phyloP scores from a whole-genome alignment of 176 grass and related monocot genomes.

The Ampelocalamus luodianensis region DNA sequence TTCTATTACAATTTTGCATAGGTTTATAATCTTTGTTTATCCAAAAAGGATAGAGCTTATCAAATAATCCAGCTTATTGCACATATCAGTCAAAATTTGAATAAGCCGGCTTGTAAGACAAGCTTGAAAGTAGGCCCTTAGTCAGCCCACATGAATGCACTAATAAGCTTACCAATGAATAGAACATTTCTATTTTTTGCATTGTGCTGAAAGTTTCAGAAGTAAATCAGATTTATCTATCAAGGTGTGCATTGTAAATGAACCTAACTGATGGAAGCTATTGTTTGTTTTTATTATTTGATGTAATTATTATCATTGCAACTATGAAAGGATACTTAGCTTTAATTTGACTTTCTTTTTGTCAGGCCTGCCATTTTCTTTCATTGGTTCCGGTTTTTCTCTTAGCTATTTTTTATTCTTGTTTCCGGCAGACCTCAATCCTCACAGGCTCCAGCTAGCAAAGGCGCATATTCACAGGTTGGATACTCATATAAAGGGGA shows the following conservation, averaged over 20 bases:
- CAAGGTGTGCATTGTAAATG: background rate
- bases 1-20: constrained; percentile 19
- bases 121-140: background rate
- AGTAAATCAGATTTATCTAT: constrained; percentile 6
- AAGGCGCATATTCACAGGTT: constrained; percentile 97
- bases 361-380: constrained; percentile 23
- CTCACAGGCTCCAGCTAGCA: constrained; percentile 70
- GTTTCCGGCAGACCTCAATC: constrained; percentile 67
- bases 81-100: background rate
- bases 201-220: constrained; percentile 5
- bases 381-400: background rate
- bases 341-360: constrained; percentile 30
- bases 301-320: constrained; percentile 14
- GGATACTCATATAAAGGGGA: constrained; percentile 90
- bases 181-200: background rate
- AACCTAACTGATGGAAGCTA: background rate
- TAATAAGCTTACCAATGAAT: background rate
- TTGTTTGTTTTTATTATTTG: constrained; percentile 37
- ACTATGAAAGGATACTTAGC: background rate
- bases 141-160: background rate
- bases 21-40: background rate
- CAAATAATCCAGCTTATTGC: constrained; percentile 28
- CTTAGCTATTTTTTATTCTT: constrained; percentile 24
- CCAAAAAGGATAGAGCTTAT: background rate
- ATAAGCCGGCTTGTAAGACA: background rate